These are phyloP conservation scores for Aquilaria malaccensis DNA, from an alignment of 345 rosid genomes.

Conservation along the genomic window DNA sequence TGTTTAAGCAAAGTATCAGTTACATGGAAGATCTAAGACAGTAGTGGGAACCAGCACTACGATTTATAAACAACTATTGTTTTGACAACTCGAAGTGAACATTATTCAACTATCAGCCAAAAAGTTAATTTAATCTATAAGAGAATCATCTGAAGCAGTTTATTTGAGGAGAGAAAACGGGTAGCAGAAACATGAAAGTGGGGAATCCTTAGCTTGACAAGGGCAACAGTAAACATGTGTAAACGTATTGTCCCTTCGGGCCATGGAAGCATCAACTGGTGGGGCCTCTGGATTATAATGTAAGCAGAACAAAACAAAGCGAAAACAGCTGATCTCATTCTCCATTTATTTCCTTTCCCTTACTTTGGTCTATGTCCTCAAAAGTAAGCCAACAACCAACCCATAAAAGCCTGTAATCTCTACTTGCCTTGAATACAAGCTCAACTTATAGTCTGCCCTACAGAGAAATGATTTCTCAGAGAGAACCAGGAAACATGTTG, in stretches of 20 bases:
- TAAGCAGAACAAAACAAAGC: constrained; percentile 12
- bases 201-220: constrained; percentile 55
- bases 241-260: constrained; percentile 33
- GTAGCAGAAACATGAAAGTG: constrained; percentile 29
- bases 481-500: constrained; percentile 22
- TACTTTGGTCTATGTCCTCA: constrained; percentile 25
- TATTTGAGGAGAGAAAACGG: constrained; percentile 23
- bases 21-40: constrained; percentile 9
- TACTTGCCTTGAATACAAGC: constrained; percentile 11
- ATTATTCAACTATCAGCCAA: constrained; percentile 21
- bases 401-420: constrained; percentile 5
- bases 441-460: neutral
- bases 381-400: constrained; percentile 20
- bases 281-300: constrained; percentile 31
- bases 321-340: constrained; percentile 13
- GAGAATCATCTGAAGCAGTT: constrained; percentile 26
- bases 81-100: constrained; percentile 15
- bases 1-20: no score
- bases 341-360: constrained; percentile 26
- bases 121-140: constrained; percentile 13
- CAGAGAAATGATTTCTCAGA: constrained; percentile 32
- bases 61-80: constrained; percentile 12
- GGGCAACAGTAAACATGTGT: constrained; percentile 29
- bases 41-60: constrained; percentile 13
- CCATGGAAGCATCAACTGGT: constrained; percentile 34